Evolutionary conservation across 129 eudicot genomes (phyloP).

Genomic region (Heracleum sosnowskyi): DNA sequence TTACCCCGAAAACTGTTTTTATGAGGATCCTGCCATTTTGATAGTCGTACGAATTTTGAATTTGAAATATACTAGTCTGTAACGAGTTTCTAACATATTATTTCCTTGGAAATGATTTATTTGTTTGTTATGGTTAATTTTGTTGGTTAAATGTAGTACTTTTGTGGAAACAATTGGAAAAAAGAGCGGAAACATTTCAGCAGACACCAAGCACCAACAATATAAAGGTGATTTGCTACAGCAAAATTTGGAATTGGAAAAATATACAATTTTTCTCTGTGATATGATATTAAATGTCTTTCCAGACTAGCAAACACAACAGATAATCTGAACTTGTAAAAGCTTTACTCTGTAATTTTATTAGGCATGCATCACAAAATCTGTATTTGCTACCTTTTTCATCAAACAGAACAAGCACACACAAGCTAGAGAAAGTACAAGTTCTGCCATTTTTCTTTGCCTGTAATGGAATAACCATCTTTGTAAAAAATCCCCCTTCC

Average conservation of each 20-base stretch:
- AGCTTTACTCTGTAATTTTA: neutral
- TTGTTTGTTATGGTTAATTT: too few relatives aligned
- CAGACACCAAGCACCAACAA: neutral
- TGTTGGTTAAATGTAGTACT: neutral
- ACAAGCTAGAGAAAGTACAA: conserved; percentile 13
- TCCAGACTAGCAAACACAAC: neutral
- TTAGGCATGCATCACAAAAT: neutral
- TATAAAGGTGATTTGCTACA: neutral
- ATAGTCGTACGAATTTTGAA: too few relatives aligned
- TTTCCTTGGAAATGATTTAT: too few relatives aligned
- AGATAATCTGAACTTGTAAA: neutral
- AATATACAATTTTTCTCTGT: neutral
- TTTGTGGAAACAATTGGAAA: too few relatives aligned
- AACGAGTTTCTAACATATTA: too few relatives aligned
- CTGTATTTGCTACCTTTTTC: neutral
- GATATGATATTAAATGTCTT: neutral
- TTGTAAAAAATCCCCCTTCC: conserved; percentile 19
- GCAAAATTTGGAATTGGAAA: neutral
- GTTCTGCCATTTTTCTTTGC: conserved; percentile 25
- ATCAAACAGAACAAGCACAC: neutral
- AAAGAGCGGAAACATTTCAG: neutral
- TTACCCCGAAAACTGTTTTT: too few relatives aligned
- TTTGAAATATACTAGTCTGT: neutral
- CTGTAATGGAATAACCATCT: conserved; percentile 13
- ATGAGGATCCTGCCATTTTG: neutral